phyloP scores from a whole-genome alignment of 202 grass and related monocot genomes.

The Zoysia matrella region DNA sequence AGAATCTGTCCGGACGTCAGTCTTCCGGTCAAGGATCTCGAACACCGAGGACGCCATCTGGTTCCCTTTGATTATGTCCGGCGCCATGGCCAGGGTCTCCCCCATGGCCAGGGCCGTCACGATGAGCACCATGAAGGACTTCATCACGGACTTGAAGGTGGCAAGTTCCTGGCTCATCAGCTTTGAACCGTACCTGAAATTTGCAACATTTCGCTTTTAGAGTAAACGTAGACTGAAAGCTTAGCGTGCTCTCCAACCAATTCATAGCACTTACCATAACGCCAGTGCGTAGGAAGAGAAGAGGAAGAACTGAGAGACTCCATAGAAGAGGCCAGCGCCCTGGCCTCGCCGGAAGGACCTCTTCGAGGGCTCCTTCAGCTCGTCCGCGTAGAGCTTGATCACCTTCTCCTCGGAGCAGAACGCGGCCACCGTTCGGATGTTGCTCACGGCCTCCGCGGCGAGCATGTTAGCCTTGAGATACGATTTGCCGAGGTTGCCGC shows the following conservation, averaged over 20 bases:
- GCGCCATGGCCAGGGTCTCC: constrained; percentile 88
- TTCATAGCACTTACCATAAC: constrained; percentile 58
- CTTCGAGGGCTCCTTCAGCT: constrained; percentile 75
- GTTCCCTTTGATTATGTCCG: constrained; percentile 97
- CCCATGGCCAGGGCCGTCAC: constrained; percentile 96
- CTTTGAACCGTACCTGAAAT: constrained; percentile 81
- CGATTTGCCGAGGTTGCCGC: constrained; percentile 78
- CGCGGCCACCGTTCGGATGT: constrained; percentile 93
- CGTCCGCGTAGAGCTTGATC: constrained; percentile 78
- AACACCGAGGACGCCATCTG: constrained; percentile 96
- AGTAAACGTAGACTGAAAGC: neutral
- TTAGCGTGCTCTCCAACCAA: neutral
- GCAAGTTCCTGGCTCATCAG: constrained; percentile 90
- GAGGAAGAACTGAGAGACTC: constrained; percentile 97
- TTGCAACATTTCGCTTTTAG: neutral
- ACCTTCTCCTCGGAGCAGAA: constrained; percentile 97
- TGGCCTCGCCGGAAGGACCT: constrained; percentile 88
- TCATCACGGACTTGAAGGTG: constrained; percentile 96
- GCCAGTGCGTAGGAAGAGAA: constrained; percentile 93
- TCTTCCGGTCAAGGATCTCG: constrained; percentile 89
- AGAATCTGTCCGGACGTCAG: constrained; percentile 60
- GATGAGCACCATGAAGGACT: constrained; percentile 99
- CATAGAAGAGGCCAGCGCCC: constrained; percentile 86
- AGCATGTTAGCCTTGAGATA: constrained; percentile 98
- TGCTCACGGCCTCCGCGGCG: constrained; percentile 96